Conservation (phyloP, 2,329 filamentous ascomycete genomes). For the Xylariaceae sp. region DNA sequence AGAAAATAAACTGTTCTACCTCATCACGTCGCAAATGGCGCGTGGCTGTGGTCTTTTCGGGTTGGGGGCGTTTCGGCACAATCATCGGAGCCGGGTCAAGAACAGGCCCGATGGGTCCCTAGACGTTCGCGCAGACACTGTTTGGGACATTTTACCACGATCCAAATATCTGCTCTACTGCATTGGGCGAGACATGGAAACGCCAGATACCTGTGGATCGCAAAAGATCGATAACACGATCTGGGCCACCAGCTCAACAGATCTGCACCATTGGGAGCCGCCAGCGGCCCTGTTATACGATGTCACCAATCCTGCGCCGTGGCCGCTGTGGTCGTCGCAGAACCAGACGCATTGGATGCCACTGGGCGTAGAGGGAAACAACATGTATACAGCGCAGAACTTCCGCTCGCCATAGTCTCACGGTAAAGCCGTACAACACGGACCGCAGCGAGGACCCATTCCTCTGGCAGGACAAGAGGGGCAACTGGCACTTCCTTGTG, state of each 20-base stretch:
- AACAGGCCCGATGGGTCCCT: conserved; percentile 42
- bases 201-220: conserved; percentile 25
- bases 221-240: conserved; percentile 31
- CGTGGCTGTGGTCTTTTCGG: conserved; percentile 43
- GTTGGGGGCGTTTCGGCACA: conserved; percentile 45
- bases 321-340: conserved; percentile 34
- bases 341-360: conserved; percentile 31
- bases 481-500: conserved; percentile 31
- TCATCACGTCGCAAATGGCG: conserved; percentile 43
- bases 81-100: conserved; percentile 44
- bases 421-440: conserved; percentile 26
- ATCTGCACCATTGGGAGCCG: conserved; percentile 23
- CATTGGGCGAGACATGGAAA: conserved; percentile 38
- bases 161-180: conserved; percentile 44
- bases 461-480: conserved; percentile 30
- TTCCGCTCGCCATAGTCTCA: conserved; percentile 31
- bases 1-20: conserved; percentile 39
- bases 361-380: conserved; percentile 36
- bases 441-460: conserved; percentile 31
- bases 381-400: conserved; percentile 32
- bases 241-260: conserved; percentile 31
- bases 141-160: conserved; percentile 45
- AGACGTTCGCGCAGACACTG: conserved; percentile 39
- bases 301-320: conserved; percentile 41
- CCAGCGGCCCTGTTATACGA: conserved; percentile 20